A percentile compares a stretch with the other conserved stretches of the same genome.
Conservation (phyloP, 306 rosid genomes). For the Senna tora region DNA sequence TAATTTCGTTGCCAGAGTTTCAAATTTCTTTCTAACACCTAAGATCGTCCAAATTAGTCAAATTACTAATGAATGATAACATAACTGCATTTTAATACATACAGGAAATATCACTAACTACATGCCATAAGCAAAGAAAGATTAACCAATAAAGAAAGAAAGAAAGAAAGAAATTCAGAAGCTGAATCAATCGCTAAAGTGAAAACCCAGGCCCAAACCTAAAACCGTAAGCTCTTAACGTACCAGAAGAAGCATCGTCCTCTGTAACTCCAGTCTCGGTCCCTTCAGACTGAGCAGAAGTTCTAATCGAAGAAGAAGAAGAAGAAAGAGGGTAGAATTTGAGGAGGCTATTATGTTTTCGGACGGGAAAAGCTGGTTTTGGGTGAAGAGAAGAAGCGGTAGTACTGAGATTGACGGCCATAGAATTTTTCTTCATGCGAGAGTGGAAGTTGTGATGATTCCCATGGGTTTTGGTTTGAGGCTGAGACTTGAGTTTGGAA, state of each 20-base stretch:
- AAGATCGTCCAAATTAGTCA: no score
- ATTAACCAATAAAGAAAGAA: background rate
- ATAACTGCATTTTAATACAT: no score
- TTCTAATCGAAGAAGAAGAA: slow-evolving; percentile 44
- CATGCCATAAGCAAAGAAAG: background rate
- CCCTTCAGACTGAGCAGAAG: slow-evolving; percentile 63
- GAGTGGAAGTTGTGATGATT: background rate
- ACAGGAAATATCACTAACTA: background rate
- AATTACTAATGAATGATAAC: no score
- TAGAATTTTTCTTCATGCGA: slow-evolving; percentile 37
- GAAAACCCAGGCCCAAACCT: slow-evolving; percentile 2
- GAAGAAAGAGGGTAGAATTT: slow-evolving; percentile 48
- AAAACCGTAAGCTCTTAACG: slow-evolving; percentile 14
- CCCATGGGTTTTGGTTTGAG: slow-evolving; percentile 27
- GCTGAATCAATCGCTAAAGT: background rate
- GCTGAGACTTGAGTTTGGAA: background rate
- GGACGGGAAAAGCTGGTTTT: slow-evolving; percentile 43
- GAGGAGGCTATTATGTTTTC: slow-evolving; percentile 44
- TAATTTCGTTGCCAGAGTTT: no score
- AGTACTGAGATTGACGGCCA: slow-evolving; percentile 68
- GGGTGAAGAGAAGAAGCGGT: slow-evolving; percentile 56
- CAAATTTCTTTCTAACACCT: no score
- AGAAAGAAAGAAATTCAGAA: background rate
- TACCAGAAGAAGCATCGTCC: slow-evolving; percentile 63
- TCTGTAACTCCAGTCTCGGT: slow-evolving; percentile 55